Base-by-base conservation (phyloP, 2,329 filamentous ascomycete genomes). In the Mycosphaerelloides madeirae region DNA sequence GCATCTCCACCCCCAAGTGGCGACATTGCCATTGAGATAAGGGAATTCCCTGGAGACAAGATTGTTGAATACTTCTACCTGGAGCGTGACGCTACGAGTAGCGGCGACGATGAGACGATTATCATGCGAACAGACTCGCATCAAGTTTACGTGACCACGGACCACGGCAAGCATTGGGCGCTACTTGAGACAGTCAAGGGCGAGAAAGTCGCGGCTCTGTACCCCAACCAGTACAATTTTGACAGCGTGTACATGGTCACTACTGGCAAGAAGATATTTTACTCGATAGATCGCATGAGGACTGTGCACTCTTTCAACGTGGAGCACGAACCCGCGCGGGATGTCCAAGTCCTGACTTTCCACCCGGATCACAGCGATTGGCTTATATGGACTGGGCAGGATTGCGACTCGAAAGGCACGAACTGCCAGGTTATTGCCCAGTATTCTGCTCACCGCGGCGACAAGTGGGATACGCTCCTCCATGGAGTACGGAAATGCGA, bases 141-240 rank as follows among this genome's bases (percentile, higher is more conserved):
- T 11, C 73, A 82, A 38, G 76, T 95, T 14, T 89, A 77, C 66
- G 76, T 94, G 43, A 86, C 87, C 0, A 79, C 82, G 42, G 82
- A 98, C 62, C 91, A 96, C 60, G 93, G 93, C 59, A 95, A 95
- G 69, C 82, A 70, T 2, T 98, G 93, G 91, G 71, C 81, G 18
- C 72, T 64, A 32, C 66, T 71, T 12, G 60, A 76, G 41, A 81
- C 83, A 34, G 76, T 94, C 2, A 74, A 85, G 45, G 79, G 80
- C 25, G 80, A 90, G 54, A 72, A 80, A 2, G 79, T 97, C 44
- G 70, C 76, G 34, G 74, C 70, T 15, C 87, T 98, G 53, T 77
- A 84, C 44, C 85, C 85, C 18, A 88, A 98, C 62, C 75, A 75
- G 37, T 85, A 89, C 67, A 84, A 87, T 66, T 88, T 86, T 58